phyloP scores from a whole-genome alignment of 139 green algal species.

The Astrephomene gubernaculifera region DNA sequence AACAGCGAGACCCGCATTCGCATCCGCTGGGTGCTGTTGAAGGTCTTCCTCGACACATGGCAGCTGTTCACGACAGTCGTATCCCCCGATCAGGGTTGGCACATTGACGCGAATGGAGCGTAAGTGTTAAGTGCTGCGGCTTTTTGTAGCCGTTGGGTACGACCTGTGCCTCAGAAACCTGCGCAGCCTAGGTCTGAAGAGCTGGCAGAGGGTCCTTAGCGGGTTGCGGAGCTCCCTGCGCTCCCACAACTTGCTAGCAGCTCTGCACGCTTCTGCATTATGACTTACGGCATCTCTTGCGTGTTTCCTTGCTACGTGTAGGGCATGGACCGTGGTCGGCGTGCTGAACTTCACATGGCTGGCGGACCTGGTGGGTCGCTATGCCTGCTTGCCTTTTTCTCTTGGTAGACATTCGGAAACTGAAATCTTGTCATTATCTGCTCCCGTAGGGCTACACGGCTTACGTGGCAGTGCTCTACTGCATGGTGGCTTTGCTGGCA shows the following conservation, averaged over 20 bases:
- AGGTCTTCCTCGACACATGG: slow-evolving; percentile 29
- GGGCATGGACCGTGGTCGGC: background rate
- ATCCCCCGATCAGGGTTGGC: slow-evolving; percentile 14
- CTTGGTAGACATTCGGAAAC: too few species aligned
- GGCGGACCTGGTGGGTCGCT: background rate
- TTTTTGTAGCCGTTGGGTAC: too few species aligned
- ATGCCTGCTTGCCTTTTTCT: slow-evolving; percentile 11
- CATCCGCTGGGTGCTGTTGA: slow-evolving; percentile 18
- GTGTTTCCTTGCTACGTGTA: background rate
- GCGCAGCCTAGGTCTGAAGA: too few species aligned
- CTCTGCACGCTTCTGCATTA: too few species aligned
- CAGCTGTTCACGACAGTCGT: slow-evolving; percentile 31
- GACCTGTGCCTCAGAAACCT: too few species aligned
- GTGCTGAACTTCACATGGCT: slow-evolving; percentile 2
- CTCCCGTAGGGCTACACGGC: slow-evolving; percentile 26
- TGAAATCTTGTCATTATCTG: too few species aligned
- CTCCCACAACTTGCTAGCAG: too few species aligned
- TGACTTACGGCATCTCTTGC: background rate
- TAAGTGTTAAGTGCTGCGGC: too few species aligned
- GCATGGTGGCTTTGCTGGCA: slow-evolving; percentile 13
- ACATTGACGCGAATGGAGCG: background rate
- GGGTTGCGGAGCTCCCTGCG: too few species aligned
- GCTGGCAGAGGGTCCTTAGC: too few species aligned
- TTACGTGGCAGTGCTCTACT: slow-evolving; percentile 48
- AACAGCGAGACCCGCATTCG: slow-evolving; percentile 1